These are phyloP conservation scores for Phaseolus coccineus DNA, from an alignment of 331 rosid species.

Conservation along the genomic window DNA sequence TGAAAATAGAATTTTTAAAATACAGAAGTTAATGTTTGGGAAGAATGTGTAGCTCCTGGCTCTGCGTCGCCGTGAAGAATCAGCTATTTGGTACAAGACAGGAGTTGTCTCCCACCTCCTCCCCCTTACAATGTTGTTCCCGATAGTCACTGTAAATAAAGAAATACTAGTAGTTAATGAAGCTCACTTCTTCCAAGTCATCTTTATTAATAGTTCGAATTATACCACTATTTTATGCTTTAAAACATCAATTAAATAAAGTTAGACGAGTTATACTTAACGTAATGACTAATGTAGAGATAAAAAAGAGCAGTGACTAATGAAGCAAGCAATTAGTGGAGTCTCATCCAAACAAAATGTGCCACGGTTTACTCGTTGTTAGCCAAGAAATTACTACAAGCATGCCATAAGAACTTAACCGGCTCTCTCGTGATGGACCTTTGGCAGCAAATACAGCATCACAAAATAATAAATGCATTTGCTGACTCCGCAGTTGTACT, in stretches of 20 bases:
- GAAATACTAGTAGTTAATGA: neutral
- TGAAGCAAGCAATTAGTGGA: neutral
- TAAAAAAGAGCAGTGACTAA: too few species aligned
- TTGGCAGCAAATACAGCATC: constrained; percentile 17
- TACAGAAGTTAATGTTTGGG: constrained; percentile 32
- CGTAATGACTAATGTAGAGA: neutral
- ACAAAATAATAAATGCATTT: constrained; percentile 40
- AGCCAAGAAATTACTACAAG: neutral
- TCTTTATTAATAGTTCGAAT: neutral
- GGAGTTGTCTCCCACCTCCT: constrained; percentile 39
- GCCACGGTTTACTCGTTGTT: neutral
- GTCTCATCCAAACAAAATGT: constrained; percentile 28
- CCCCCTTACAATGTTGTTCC: constrained; percentile 24
- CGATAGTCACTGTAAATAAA: constrained; percentile 23
- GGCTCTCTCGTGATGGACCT: constrained; percentile 30
- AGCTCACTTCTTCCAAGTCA: constrained; percentile 12
- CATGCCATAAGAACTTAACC: constrained; percentile 12
- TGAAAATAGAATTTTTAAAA: constrained; percentile 15
- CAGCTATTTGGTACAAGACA: constrained; percentile 45
- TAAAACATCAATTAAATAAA: neutral
- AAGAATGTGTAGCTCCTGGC: constrained; percentile 40
- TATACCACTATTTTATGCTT: neutral
- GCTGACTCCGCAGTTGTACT: constrained; percentile 42
- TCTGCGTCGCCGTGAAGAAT: constrained; percentile 68
- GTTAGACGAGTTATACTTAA: neutral